Base-by-base conservation (phyloP, 106 monocot genomes). In the Allium sativum region DNA sequence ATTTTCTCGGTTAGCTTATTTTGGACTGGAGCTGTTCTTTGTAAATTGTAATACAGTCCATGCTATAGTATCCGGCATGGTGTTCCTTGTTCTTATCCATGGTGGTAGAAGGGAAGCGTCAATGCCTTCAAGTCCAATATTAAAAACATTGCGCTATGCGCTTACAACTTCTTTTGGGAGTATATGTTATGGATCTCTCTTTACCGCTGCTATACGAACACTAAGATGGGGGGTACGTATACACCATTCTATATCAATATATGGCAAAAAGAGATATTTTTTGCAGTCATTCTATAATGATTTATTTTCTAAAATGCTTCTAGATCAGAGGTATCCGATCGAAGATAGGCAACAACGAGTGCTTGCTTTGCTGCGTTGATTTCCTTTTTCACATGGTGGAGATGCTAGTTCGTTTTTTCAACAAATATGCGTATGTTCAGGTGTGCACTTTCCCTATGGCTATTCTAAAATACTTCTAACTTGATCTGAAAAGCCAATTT, bases 101-200 rank as follows among this genome's bases (percentile, higher is more conserved):
- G 96, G 84, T 40, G 75, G 73, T 53, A 84, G 59, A 42, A 67
- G 76, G 59, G 73, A 87, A 60, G 15, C 75, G 40, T 73, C 91
- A 45, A 82, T 85, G 82, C 96, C 96, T 53, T 56, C 77, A 55
- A 98, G 74, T 15, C 82, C 84, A 59, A 16, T 91, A 13, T 5
- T 88, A 7, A 98, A 85, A 17, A 67, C 91, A 16, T 67, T 98
- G 45, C 77, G 75, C 7, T 85, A 79, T 74, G 91, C 91, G 42
- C 47, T 98, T 40, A 91, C 87, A 14, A 98, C 88, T 65, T 91
- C 90, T 52, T 92, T 98, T 70, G 96, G 96, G 41, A 98, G 96
- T 75, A 91, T 98, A 72, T 98, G 96, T 76, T 98, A 98, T 82
- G 96, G 96, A 50, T 98, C 96, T 31, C 90, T 98, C 73, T 98